Percentiles rank a stretch among this genome's conserved stretches.
These are phyloP conservation scores for Heimioporus retisporus DNA, from an alignment of 1,284 basidiomycete genomes.

Conservation along the genomic window DNA sequence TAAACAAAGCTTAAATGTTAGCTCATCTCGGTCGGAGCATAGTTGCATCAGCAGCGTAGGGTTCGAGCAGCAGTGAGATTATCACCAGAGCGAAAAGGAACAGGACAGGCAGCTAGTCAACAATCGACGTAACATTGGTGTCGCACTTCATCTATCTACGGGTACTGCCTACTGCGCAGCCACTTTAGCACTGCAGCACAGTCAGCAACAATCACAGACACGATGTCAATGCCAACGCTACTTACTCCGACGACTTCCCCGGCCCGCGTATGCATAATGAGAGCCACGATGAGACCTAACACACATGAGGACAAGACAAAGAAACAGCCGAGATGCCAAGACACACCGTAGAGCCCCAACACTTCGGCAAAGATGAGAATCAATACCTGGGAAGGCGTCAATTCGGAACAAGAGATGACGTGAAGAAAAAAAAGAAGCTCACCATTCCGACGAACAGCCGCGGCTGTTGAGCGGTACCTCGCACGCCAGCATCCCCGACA, in stretches of 20 bases:
- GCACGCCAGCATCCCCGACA: slow-evolving; percentile 95
- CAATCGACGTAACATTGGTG: slow-evolving; percentile 14
- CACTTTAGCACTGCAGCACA: slow-evolving; percentile 33
- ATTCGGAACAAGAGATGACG: slow-evolving; percentile 14
- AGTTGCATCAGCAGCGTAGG: background rate
- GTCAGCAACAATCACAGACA: no score
- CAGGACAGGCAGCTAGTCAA: slow-evolving; percentile 22
- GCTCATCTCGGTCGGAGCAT: background rate
- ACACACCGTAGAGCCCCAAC: slow-evolving; percentile 77
- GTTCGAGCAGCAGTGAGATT: slow-evolving; percentile 21
- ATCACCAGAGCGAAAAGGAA: slow-evolving; percentile 10
- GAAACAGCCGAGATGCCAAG: background rate
- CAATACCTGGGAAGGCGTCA: slow-evolving; percentile 57
- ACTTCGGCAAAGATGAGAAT: slow-evolving; percentile 91
- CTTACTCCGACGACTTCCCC: slow-evolving; percentile 40
- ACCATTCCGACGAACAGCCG: slow-evolving; percentile 94
- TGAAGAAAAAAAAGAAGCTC: slow-evolving; percentile 23
- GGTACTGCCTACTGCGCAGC: background rate
- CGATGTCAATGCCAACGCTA: background rate
- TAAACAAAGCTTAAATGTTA: background rate
- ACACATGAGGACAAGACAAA: background rate
- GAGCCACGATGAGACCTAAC: slow-evolving; percentile 84
- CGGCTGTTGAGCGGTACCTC: slow-evolving; percentile 93
- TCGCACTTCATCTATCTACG: slow-evolving; percentile 24
- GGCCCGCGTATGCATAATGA: slow-evolving; percentile 87